phyloP scores from a whole-genome alignment of 108 stramenopile genomes.

The Mediolabrus comicus region DNA sequence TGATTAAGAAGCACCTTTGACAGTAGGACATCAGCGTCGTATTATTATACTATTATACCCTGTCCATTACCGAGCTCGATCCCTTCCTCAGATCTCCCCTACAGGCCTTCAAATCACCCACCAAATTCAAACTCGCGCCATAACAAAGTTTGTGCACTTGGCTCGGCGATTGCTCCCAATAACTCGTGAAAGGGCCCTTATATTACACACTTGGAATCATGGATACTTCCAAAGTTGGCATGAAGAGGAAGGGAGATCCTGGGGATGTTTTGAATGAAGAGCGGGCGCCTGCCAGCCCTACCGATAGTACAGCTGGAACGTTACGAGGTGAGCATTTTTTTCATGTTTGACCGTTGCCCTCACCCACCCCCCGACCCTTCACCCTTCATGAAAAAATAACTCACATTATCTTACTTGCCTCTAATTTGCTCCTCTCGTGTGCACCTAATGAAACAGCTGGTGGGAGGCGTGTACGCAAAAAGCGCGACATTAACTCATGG shows the following conservation, averaged over 20 bases:
- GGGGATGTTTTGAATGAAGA: background rate
- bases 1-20: too few relatives aligned
- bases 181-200: background rate
- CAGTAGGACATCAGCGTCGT: too few relatives aligned
- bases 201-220: too few relatives aligned
- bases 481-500: slow-evolving; percentile 38
- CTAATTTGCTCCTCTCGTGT: background rate
- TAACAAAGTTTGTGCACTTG: background rate
- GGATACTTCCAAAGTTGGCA: too few relatives aligned
- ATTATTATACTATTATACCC: too few relatives aligned
- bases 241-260: background rate
- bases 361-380: background rate
- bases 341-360: background rate
- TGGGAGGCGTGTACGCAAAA: slow-evolving; percentile 35
- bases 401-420: background rate
- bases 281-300: background rate
- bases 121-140: background rate
- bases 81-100: background rate
- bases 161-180: background rate
- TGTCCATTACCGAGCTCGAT: background rate
- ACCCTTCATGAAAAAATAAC: background rate
- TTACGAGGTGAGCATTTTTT: background rate
- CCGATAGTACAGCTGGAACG: background rate
- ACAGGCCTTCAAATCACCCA: background rate
- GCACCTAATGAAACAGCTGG: background rate